phyloP scores from a whole-genome alignment of 179 eudicot species.

The Gypsophila paniculata region DNA sequence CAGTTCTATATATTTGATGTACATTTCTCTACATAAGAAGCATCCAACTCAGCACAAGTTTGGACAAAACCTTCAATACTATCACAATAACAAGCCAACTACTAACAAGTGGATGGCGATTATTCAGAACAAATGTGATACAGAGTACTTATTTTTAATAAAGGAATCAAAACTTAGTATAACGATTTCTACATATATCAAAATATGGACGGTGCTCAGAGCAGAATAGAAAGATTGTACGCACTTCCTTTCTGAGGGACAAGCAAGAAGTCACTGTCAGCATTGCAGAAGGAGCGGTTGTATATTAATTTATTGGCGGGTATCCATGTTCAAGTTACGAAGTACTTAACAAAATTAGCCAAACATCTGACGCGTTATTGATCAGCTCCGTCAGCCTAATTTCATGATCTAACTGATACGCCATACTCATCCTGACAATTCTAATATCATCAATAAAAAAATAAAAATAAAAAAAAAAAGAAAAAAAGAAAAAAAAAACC shows the following conservation, averaged over 20 bases:
- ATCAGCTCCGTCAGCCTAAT: too few relatives aligned
- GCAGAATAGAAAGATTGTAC: slow-evolving; percentile 24
- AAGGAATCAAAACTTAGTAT: too few relatives aligned
- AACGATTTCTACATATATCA: neutral
- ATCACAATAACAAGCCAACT: too few relatives aligned
- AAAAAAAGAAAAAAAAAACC: too few relatives aligned
- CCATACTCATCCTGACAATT: neutral
- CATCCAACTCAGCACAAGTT: neutral
- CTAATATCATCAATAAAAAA: neutral
- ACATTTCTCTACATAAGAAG: neutral
- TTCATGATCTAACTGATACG: neutral
- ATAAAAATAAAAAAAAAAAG: too few relatives aligned
- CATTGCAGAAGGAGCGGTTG: slow-evolving; percentile 83
- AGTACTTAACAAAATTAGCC: too few relatives aligned
- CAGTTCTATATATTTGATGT: neutral
- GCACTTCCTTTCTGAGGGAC: slow-evolving; percentile 95
- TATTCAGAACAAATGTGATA: too few relatives aligned
- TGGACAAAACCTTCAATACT: neutral
- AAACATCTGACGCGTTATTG: too few relatives aligned
- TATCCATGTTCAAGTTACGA: slow-evolving; percentile 57
- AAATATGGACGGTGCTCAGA: neutral
- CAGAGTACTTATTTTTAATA: too few relatives aligned
- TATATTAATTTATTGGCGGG: slow-evolving; percentile 91
- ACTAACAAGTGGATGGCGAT: too few relatives aligned
- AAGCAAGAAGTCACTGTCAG: slow-evolving; percentile 93